A percentile compares a stretch with the other conserved stretches of the same genome.
Evolutionary conservation across 192 early-diverging fungal species (phyloP).

Genomic region (Gigaspora rosea): DNA sequence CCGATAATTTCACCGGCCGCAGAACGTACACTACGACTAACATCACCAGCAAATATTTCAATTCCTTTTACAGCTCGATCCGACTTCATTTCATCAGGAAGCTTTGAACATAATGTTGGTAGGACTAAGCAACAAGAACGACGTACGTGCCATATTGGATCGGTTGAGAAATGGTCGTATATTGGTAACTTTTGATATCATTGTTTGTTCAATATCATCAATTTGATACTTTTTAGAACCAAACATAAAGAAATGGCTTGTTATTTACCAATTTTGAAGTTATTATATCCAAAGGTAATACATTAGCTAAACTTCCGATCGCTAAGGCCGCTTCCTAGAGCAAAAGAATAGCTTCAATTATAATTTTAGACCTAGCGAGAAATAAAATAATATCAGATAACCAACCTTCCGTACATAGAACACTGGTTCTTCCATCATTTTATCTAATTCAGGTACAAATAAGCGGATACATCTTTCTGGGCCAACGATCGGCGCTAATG

Average conservation of each 20-base stretch:
- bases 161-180: constrained; percentile 52
- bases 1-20: constrained; percentile 59
- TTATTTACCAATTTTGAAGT: constrained; percentile 31
- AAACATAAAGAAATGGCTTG: constrained; percentile 8
- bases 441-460: constrained; percentile 54
- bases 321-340: constrained; percentile 45
- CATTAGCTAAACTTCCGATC: constrained; percentile 44
- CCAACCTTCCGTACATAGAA: constrained; percentile 61
- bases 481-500: constrained; percentile 50
- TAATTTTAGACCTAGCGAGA: not conserved
- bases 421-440: constrained; percentile 45
- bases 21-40: constrained; percentile 55
- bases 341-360: not conserved
- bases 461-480: constrained; percentile 44
- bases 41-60: constrained; percentile 53
- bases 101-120: constrained; percentile 46
- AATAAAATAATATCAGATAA: not conserved
- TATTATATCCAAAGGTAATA: constrained; percentile 32
- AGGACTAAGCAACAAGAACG: constrained; percentile 55
- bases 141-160: constrained; percentile 63
- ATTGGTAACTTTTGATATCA: constrained; percentile 48
- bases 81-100: constrained; percentile 50
- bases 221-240: not conserved
- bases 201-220: constrained; percentile 43
- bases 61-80: constrained; percentile 50